Evolutionary conservation across 2,329 filamentous ascomycete species (phyloP), one percentile per base, ranked within the genome.

Genomic region (Colletotrichum camelliae): DNA sequence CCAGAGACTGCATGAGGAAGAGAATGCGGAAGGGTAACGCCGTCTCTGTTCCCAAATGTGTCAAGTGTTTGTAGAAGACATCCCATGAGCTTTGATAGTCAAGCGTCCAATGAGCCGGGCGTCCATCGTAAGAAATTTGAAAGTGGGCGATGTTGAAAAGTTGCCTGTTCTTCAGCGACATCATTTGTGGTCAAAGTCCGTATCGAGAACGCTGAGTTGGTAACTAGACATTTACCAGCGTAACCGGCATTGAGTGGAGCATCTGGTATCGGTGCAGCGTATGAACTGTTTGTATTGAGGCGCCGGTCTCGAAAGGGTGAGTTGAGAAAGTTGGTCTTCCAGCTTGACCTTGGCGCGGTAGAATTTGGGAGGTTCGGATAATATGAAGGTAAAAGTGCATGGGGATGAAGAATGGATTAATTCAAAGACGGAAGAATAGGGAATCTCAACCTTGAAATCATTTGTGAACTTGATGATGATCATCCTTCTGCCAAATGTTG

Each of bases 1-100:
- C 91, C 7, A 96, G 83, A 18, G 88, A 89, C 67, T 93, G 89
- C 7, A 94, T 84, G 78, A 94, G 93, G 79, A 92, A 94, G 7
- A 91, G 85, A 1, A 93, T 80, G 0, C 84, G 81, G 77, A 92
- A 94, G 7, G 90, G 84, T 72, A 91, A 73, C 5, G 84, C 72
- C 10, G 80, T 78, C 2, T 84, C 71, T 29, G 81, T 81, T 21
- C 64, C 75, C 6, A 62, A 52, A 16, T 43, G 16, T 10, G 29
- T 24, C 31, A 77, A 9, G 8, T 35, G 21, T 5, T 43, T 18
- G 13, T 77, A 67, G 29, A 77, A 72, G 5, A 57, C 64, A 79
- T 86, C 79, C 67, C 78, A 78, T 68, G 74, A 71, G n/a, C 68
- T 65, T 35, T 80, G 80, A 52, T 80, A 79, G 16, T 79, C 67